Conservation (phyloP, 2,329 filamentous ascomycete species). For the Torrubiellomyces zombiae region DNA sequence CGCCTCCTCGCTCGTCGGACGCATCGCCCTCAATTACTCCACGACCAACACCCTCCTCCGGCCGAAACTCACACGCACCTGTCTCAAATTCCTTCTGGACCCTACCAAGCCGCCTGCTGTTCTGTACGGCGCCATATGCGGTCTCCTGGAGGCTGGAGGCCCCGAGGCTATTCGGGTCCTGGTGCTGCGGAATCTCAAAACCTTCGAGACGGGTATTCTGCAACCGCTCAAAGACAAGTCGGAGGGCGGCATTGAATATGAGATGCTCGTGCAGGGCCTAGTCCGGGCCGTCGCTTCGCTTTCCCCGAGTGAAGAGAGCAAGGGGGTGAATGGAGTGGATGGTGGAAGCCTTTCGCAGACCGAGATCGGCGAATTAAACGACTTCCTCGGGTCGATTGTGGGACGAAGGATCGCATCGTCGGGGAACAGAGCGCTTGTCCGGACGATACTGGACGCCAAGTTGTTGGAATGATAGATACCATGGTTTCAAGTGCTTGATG, state of each 20-base stretch:
- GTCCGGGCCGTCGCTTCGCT: conserved; percentile 34
- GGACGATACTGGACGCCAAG: conserved; percentile 36
- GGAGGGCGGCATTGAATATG: conserved; percentile 32
- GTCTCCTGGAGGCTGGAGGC: conserved; percentile 61
- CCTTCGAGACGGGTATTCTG: conserved; percentile 35
- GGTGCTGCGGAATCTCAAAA: conserved; percentile 37
- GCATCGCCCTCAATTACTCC: conserved; percentile 67
- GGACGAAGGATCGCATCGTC: conserved; percentile 29
- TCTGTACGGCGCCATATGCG: conserved; percentile 77
- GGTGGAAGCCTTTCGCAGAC: conserved; percentile 17
- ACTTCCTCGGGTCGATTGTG: conserved; percentile 38
- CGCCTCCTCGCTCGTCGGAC: conserved; percentile 64
- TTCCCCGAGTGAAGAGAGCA: conserved; percentile 14
- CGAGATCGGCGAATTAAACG: conserved; percentile 29
- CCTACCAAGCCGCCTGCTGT: conserved; percentile 66
- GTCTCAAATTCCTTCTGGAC: conserved; percentile 81
- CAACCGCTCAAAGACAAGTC: conserved; percentile 34
- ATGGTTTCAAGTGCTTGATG: too few relatives aligned
- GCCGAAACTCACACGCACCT: conserved; percentile 80
- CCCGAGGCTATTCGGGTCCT: conserved; percentile 40
- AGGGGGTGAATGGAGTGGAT: conserved; percentile 21
- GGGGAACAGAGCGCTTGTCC: conserved; percentile 29
- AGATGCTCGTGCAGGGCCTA: conserved; percentile 39
- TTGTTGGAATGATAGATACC: conserved; percentile 29
- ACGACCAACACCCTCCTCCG: conserved; percentile 67